These are phyloP conservation scores for Trametes punicea DNA, from an alignment of 768 basidiomycete genomes.

Conservation along the genomic window DNA sequence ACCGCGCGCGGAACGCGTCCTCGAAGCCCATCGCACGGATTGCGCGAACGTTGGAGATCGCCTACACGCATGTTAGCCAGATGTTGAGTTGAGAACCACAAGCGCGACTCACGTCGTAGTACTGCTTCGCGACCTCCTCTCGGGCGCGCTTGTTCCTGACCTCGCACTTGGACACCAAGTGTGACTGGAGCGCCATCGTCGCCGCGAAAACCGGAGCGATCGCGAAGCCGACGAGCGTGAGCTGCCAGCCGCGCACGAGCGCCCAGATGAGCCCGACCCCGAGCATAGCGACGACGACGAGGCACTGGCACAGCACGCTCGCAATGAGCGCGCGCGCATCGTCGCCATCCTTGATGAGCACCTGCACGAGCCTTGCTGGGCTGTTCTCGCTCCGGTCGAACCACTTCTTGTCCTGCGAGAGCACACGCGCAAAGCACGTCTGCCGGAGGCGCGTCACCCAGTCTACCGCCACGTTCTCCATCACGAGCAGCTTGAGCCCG, in stretches of 20 bases:
- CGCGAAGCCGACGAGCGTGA: slow-evolving; percentile 86
- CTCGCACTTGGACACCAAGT: slow-evolving; percentile 70
- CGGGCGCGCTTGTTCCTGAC: slow-evolving; percentile 78
- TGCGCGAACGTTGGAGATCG: slow-evolving; percentile 78
- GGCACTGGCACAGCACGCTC: slow-evolving; percentile 63
- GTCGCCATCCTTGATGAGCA: slow-evolving; percentile 84
- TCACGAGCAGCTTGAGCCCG: slow-evolving; percentile 73
- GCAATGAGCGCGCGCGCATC: slow-evolving; percentile 80
- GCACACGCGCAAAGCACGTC: slow-evolving; percentile 50
- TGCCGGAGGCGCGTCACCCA: slow-evolving; percentile 74
- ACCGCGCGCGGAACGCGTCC: slow-evolving; percentile 61
- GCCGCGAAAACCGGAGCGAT: slow-evolving; percentile 81
- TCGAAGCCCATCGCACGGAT: slow-evolving; percentile 89
- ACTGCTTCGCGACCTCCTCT: slow-evolving; percentile 79
- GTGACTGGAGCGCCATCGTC: slow-evolving; percentile 71
- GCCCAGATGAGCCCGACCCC: slow-evolving; percentile 87
- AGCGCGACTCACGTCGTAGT: slow-evolving; percentile 67
- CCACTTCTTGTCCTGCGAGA: slow-evolving; percentile 82
- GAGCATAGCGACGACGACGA: slow-evolving; percentile 81
- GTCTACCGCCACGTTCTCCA: slow-evolving; percentile 68
- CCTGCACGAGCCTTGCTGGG: slow-evolving; percentile 62
- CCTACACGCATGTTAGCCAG: slow-evolving; percentile 34
- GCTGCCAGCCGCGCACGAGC: slow-evolving; percentile 82
- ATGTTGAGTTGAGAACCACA: background rate
- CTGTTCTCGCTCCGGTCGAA: slow-evolving; percentile 71